These are phyloP conservation scores for Alternaria incomplexa DNA, from an alignment of 2,329 filamentous ascomycete species.

Conservation along the genomic window DNA sequence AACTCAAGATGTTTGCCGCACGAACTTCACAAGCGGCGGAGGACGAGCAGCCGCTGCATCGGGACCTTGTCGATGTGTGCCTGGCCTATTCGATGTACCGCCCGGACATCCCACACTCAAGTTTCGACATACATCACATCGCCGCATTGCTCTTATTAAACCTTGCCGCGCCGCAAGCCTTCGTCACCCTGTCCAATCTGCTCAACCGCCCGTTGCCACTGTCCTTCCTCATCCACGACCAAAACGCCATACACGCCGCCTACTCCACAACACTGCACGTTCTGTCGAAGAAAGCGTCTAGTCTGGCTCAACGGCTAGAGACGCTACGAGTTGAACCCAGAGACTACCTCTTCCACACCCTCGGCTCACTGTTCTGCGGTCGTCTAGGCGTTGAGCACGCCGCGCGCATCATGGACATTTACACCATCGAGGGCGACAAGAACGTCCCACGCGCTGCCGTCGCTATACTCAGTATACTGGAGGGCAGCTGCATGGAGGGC, in stretches of 20 bases:
- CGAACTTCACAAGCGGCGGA: conserved; percentile 18
- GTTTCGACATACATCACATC: conserved; percentile 75
- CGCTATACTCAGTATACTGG: conserved; percentile 64
- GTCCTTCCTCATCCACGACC: conserved; percentile 75
- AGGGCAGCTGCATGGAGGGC: conserved; percentile 51
- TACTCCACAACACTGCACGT: conserved; percentile 73
- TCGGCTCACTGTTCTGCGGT: conserved; percentile 65
- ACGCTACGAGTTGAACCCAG: conserved; percentile 49
- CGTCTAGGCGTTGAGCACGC: conserved; percentile 74
- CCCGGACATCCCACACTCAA: conserved; percentile 75
- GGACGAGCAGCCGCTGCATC: conserved; percentile 69
- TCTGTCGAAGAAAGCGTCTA: conserved; percentile 67
- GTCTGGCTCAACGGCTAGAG: conserved; percentile 67
- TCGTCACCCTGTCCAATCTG: conserved; percentile 76
- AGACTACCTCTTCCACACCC: conserved; percentile 65
- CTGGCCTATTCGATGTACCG: conserved; percentile 83
- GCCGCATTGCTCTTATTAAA: conserved; percentile 77
- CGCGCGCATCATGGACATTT: conserved; percentile 79
- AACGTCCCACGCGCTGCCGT: conserved; percentile 74
- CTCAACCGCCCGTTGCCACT: conserved; percentile 77
- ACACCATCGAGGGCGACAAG: conserved; percentile 80
- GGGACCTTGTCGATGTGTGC: conserved; percentile 72
- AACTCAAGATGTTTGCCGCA: conserved; percentile 74
- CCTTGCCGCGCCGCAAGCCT: conserved; percentile 68
- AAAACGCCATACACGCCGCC: conserved; percentile 70